Base-by-base conservation (phyloP, 768 basidiomycete genomes). In the Mrakia gelida region DNA sequence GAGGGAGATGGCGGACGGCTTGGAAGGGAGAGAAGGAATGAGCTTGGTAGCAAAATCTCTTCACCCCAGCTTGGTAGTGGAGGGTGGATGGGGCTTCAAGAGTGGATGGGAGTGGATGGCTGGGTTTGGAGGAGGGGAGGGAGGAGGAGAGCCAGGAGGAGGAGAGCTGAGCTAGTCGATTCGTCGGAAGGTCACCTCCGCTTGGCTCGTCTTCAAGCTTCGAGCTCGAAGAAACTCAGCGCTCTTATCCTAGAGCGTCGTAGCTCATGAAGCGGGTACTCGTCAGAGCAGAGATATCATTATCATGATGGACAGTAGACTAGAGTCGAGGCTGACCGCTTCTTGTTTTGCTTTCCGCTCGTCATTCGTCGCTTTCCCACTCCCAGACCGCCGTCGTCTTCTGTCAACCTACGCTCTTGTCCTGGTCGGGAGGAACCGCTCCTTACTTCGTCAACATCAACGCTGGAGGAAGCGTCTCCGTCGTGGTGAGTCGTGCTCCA, bases 321-420 rank as follows among this genome's bases (percentile, higher is more conserved):
- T 10, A 30, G 32, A 67, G 34, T 8, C 65, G 6, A 41, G 1
- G 34, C 32, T 38, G 30, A 67, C 65, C 63, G 15, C 16, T 30
- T 5, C 30, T 21, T 7, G 21, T 32, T 26, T 65, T 28, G 9
- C 63, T 32, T 26, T 28, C n/a, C 30, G 7, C 7, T 5, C 7
- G 28, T 68, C 23, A 1, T 34, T 23, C 9, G 16, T 38, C 38
- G 38, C n/a, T n/a, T n/a, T n/a, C n/a, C n/a, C 38, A 38, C 5
- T 30, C 26, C 16, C 34, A 70, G 67, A n/a, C 34, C 26, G 34
- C 18, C 67, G 67, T 70, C 41, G 67, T 70, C 67, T 70, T 70
- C 23, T 70, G 67, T 26, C 67, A 70, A 41, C 67, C 67, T 6
- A 70, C 67, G 18, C 67, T 70, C 3, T 38, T 70, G 2, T 70